Evolutionary conservation across 192 early-diverging fungal genomes (phyloP).

Genomic region (Borealophlyctis nickersoniae): DNA sequence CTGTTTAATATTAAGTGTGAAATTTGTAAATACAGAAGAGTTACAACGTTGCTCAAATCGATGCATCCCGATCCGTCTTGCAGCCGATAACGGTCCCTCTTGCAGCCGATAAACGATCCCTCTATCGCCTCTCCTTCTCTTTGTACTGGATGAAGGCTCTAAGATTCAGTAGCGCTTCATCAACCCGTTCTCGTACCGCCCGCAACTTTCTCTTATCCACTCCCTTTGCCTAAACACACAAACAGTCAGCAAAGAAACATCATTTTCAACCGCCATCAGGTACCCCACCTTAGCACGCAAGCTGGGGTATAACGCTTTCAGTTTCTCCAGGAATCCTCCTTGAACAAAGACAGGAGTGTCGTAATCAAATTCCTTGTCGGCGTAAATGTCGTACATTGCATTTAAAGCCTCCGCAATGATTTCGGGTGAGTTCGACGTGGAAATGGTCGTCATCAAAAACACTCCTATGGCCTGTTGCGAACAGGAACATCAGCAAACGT

Average conservation of each 20-base stretch:
- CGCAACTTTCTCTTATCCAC: constrained; percentile 71
- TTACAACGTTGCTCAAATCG: too few relatives aligned
- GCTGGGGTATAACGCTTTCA: constrained; percentile 51
- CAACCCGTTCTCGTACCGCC: constrained; percentile 70
- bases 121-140: constrained; percentile 67
- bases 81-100: too few relatives aligned
- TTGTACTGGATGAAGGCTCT: constrained; percentile 88
- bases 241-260: too few relatives aligned
- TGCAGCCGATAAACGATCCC: too few relatives aligned
- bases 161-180: constrained; percentile 77
- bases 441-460: not conserved
- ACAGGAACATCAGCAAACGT: too few relatives aligned
- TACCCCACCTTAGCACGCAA: constrained; percentile 51
- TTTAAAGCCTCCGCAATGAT: constrained; percentile 70
- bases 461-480: constrained; percentile 6
- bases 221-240: constrained; percentile 37
- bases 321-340: constrained; percentile 53
- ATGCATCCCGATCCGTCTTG: too few relatives aligned
- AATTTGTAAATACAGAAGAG: too few relatives aligned
- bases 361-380: constrained; percentile 77
- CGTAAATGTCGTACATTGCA: constrained; percentile 84
- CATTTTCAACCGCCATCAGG: too few relatives aligned
- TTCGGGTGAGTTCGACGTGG: not conserved
- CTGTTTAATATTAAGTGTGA: too few relatives aligned
- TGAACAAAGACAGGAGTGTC: constrained; percentile 81